Conservation (phyloP, 2,329 filamentous ascomycete species). For the Cladosporium sp. region DNA sequence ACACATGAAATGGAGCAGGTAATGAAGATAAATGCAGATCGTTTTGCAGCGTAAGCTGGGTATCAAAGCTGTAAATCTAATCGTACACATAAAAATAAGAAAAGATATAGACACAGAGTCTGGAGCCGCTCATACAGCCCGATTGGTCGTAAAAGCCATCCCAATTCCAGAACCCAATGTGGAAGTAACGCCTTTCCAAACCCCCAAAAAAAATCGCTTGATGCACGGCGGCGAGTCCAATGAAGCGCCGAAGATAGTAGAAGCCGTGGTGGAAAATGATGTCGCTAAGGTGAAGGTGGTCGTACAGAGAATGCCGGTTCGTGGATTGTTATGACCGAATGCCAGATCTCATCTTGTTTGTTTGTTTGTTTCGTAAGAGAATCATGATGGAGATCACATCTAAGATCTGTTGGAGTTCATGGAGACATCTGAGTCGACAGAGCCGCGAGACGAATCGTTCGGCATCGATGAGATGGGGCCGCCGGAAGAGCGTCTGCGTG, state of each 20-base stretch:
- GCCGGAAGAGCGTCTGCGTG: slow-evolving; percentile 41
- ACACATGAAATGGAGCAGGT: background rate
- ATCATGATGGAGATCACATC: background rate
- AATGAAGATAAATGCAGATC: background rate
- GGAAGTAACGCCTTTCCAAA: background rate
- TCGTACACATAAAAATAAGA: background rate
- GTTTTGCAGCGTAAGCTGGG: background rate
- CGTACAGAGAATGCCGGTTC: slow-evolving; percentile 6
- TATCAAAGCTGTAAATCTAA: background rate
- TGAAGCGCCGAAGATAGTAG: background rate
- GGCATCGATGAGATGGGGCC: slow-evolving; percentile 25
- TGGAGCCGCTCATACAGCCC: background rate
- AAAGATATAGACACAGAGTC: background rate
- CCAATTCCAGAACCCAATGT: background rate
- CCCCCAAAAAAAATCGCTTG: background rate
- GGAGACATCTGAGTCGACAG: slow-evolving; percentile 31
- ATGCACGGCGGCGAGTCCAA: background rate
- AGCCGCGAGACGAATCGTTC: slow-evolving; percentile 29
- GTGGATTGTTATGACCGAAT: background rate
- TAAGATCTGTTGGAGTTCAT: slow-evolving; percentile 13
- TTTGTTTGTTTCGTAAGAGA: background rate
- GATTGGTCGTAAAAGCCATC: background rate
- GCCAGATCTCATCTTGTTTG: background rate
- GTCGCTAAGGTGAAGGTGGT: background rate
- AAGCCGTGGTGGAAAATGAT: background rate